Evolutionary conservation across 208 protist genomes (phyloP).

Genomic region (Trypanosoma scelopori): DNA sequence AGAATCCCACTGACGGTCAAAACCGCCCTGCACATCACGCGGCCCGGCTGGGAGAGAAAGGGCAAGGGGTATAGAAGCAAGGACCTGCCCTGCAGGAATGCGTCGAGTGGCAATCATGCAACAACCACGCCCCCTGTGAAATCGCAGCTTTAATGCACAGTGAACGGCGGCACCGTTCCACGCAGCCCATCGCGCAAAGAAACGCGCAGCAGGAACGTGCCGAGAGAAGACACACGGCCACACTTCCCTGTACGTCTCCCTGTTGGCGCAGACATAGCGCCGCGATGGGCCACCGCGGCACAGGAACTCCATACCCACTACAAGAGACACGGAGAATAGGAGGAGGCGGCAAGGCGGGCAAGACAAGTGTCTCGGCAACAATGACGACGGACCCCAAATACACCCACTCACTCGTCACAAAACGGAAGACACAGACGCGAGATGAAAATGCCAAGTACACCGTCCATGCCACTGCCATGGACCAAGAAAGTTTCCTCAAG

Average conservation of each 20-base stretch:
- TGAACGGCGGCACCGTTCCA: constrained; percentile 62
- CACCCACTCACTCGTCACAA: background rate
- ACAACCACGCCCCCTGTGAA: constrained; percentile 32
- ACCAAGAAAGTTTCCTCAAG: background rate
- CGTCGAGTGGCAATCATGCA: constrained; percentile 42
- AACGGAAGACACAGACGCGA: constrained; percentile 7
- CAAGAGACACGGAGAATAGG: background rate
- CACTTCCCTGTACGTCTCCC: constrained; percentile 52
- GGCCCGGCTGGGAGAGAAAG: constrained; percentile 33
- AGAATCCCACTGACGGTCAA: constrained; percentile 32
- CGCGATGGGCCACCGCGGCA: constrained; percentile 29
- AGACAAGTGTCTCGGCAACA: background rate
- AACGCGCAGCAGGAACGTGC: constrained; percentile 54
- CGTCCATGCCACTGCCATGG: no score
- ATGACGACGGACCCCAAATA: background rate
- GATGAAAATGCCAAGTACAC: background rate
- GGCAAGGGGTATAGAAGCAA: constrained; percentile 61
- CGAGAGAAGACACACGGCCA: constrained; percentile 75
- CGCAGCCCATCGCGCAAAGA: constrained; percentile 67
- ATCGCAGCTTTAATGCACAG: constrained; percentile 53
- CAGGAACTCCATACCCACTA: constrained; percentile 21
- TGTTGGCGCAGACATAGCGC: constrained; percentile 65
- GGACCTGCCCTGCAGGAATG: constrained; percentile 35
- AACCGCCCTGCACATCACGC: constrained; percentile 13
- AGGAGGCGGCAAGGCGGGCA: background rate